Percentiles rank a stretch among this genome's conserved stretches.
These are phyloP conservation scores for Fraxinus pennsylvanica DNA, from an alignment of 257 asterid species.

Conservation along the genomic window DNA sequence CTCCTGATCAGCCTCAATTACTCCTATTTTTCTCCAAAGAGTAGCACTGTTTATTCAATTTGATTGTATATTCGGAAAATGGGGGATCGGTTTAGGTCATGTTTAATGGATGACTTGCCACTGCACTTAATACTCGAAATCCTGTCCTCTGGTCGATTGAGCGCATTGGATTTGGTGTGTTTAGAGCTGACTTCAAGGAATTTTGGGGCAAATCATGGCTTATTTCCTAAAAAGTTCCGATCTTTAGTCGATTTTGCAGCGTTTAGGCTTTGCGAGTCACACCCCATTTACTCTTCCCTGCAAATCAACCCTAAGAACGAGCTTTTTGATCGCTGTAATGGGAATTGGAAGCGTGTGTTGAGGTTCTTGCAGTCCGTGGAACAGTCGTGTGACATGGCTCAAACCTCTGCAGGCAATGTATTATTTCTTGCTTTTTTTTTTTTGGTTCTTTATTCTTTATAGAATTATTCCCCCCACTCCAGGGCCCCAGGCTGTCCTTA, in stretches of 20 bases:
- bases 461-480: neutral
- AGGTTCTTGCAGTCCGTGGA: slow-evolving; percentile 81
- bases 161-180: slow-evolving; percentile 59
- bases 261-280: slow-evolving; percentile 61
- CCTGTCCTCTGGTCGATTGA: slow-evolving; percentile 59
- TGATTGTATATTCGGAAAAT: slow-evolving; percentile 25
- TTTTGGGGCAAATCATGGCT: slow-evolving; percentile 49
- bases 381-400: slow-evolving; percentile 66
- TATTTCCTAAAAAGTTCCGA: slow-evolving; percentile 54
- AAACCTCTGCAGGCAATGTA: slow-evolving; percentile 84
- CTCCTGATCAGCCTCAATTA: slow-evolving; percentile 16
- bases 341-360: slow-evolving; percentile 69
- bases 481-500: neutral
- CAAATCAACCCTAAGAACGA: slow-evolving; percentile 41
- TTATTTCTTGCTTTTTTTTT: slow-evolving; percentile 31
- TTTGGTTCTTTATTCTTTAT: neutral
- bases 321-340: slow-evolving; percentile 55
- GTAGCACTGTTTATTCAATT: slow-evolving; percentile 11
- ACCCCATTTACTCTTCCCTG: slow-evolving; percentile 53
- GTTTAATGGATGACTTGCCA: slow-evolving; percentile 68
- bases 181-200: slow-evolving; percentile 65
- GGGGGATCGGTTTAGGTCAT: slow-evolving; percentile 59
- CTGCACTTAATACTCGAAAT: slow-evolving; percentile 70
- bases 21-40: neutral
- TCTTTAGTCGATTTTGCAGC: slow-evolving; percentile 77